Base-by-base conservation (phyloP, 495 filamentous ascomycete genomes). In the Penicillium goetzii region DNA sequence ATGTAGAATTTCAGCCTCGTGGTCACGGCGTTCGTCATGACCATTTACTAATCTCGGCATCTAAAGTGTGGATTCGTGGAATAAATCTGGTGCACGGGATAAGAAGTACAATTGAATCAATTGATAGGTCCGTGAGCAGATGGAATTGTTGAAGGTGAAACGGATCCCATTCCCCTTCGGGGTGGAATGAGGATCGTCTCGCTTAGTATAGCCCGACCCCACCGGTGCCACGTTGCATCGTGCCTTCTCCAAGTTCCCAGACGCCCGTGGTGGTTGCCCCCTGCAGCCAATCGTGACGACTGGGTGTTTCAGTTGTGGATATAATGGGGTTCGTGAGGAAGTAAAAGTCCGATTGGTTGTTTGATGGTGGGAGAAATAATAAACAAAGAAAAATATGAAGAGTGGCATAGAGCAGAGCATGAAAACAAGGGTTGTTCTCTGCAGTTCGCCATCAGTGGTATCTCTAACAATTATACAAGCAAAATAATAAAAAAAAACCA, bases 181-280 rank as follows among this genome's bases (percentile, higher is more conserved):
- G 58, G n/a, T 23, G 32, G 21, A 43, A 10, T 8, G 30, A 26
- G 26, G 51, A 38, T 61, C 25, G 49, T 61, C 36, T 61, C 59
- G 59, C 59, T 61, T 61, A 56, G n/a, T n/a, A n/a, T n/a, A n/a
- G n/a, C n/a, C n/a, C n/a, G n/a, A n/a, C n/a, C 59, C 50, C 50
- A 55, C 59, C 14, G 10, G 49, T 38, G 36, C 59, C 50, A 36
- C 26, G 25, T 26, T 40, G 26, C n/a, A 33, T 21, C 40, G 36
- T 40, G 36, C 36, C 36, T 38, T 38, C n/a, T n/a, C n/a, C n/a
- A n/a, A n/a, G n/a, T n/a, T n/a, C 8, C 14, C 2, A 14, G 36
- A 11, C 14, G 12, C 3, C 36, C 36, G 14, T 40, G 34, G 10
- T 40, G 36, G 36, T 40, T 11, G 14, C 15, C 36, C 33, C 36